Evolutionary conservation across 176 grass and related monocot genomes (phyloP).

Genomic region (Eragrostis nindensis): DNA sequence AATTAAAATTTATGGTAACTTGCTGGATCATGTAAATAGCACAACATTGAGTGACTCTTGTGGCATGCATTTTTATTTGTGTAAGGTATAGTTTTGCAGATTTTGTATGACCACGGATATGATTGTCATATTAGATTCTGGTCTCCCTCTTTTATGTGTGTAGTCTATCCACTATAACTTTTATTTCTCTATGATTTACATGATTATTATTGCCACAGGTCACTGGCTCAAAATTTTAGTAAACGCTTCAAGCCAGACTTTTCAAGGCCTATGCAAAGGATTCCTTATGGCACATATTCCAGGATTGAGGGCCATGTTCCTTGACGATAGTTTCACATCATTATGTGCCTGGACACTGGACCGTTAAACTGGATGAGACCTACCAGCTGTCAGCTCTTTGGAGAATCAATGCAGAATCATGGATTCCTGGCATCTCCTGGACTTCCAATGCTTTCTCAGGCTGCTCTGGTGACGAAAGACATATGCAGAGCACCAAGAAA

Average conservation of each 20-base stretch:
- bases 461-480: neutral
- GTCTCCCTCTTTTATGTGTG: neutral
- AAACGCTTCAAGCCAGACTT: conserved; percentile 68
- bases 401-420: neutral
- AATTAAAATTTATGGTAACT: neutral
- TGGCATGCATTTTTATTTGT: neutral
- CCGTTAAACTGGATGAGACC: conserved; percentile 12
- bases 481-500: neutral
- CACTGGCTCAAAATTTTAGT: conserved; percentile 41
- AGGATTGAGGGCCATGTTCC: conserved; percentile 59
- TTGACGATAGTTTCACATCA: conserved; percentile 7
- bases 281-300: conserved; percentile 62
- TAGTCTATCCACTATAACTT: neutral
- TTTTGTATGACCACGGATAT: neutral
- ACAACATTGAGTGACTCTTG: neutral
- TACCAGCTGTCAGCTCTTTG: neutral
- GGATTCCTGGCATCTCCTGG: conserved; percentile 23
- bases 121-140: conserved; percentile 10
- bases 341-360: conserved; percentile 22
- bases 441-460: neutral
- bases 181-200: conserved; percentile 18
- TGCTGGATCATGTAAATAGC: conserved; percentile 11
- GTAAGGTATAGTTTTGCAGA: conserved; percentile 3
- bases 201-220: conserved; percentile 33
- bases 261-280: conserved; percentile 41